Evolutionary conservation across 2,329 filamentous ascomycete species (phyloP), one percentile per base, ranked within the genome.

Genomic region (Sclerotinia borealis): DNA sequence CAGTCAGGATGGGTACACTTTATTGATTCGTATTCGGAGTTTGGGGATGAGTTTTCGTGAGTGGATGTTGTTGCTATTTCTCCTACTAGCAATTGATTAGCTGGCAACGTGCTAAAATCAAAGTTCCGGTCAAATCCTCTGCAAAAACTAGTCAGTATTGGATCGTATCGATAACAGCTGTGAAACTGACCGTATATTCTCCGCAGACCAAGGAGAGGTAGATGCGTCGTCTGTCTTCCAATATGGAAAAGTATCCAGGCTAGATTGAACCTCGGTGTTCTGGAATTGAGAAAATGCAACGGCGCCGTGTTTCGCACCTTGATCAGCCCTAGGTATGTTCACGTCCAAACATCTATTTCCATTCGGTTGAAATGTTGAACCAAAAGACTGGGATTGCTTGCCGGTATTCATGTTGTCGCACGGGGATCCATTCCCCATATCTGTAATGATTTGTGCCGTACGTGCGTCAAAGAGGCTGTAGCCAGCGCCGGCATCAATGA

Each of bases 1-100:
- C 70, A 72, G 22, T 56, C 60, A 34, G 45, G 43, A 34, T 45
- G 25, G 15, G 13, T 13, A 4, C 54, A 56, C 13, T 45, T 56
- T 13, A 45, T 22, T 27, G n/a, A 9, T 7, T 31, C 25, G 17
- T 1, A 22, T 4, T 37, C n/a, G 13, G 17, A 22, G 10, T 47
- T 56, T 29, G 37, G 47, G 15, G 52, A 47, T 15, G 47, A 25
- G 48, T 9, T 49, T 8, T 27, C 51, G 31, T 48, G n/a, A n/a
- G 29, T n/a, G 17, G 48, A 31, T 25, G 27, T 61, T 27, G 9
- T 65, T 52, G 37, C 27, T 4, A 17, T 9, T 19, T 45, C 19
- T 56, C 17, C 27, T 19, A 25, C 25, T 19, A n/a, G 4, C 19
- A 45, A 56, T 56, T 45, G 54, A 10, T 11, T 3, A 17, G 34